Base-by-base conservation (phyloP, 768 basidiomycete genomes). In the Amyloporia xantha region DNA sequence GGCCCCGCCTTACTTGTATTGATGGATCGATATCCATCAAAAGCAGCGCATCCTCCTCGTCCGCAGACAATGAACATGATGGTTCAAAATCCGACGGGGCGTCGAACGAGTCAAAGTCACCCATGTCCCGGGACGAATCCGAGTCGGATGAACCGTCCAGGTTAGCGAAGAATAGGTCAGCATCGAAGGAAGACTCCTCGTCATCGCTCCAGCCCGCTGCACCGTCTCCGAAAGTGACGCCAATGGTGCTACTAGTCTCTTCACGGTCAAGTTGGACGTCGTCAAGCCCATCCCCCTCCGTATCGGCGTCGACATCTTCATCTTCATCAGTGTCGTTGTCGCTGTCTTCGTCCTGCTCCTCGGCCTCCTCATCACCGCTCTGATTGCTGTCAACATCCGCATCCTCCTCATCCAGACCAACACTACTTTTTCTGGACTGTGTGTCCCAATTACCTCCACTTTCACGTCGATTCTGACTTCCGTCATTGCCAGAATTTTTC, bases 151-250 rank as follows among this genome's bases (percentile, higher is more conserved):
- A 65, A 58, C 79, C 86, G 30, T 81, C 79, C 36, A 91, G 76
- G 59, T 88, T 84, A 48, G 83, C 79, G 59, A 91, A 91, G 68
- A 91, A 91, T 0, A 91, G 64, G 52, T 91, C 87, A 9, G 89
- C 89, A 56, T 91, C 89, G 57, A 88, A 86, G 51, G 75, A 79
- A 2, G 81, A 83, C 62, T 88, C 87, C 54, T 76, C 86, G 49
- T 85, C 84, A 33, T 85, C 84, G 35, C 83, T 84, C 87, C 86
- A 91, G 37, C 84, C 81, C 1, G 82, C 82, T 41, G 77, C 82
- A 41, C 86, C 73, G 41, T 84, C 85, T 35, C 76, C 75, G 58
- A 81, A 86, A 41, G 69, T 67, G 33, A 64, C 62, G 42, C 61
- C 63, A 15, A 62, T 56, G 30, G 58, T 51, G 23, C 55, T 54